A percentile compares a stretch with the other conserved stretches of the same genome.
Conservation (phyloP, 139 green algal genomes). For the Ostreobium quekettii region DNA sequence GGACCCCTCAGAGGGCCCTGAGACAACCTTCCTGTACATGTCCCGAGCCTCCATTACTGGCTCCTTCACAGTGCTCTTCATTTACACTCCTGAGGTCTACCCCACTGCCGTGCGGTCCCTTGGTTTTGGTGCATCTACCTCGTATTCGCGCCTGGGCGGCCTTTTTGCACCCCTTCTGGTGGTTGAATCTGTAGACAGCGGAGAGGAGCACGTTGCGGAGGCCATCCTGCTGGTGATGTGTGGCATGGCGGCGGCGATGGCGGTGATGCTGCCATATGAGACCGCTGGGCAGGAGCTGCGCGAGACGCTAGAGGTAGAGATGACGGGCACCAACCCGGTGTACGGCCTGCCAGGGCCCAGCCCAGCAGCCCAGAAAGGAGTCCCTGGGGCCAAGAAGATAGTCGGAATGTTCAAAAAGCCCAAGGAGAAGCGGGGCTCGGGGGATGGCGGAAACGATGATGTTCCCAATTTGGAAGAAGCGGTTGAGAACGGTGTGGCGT, state of each 20-base stretch:
- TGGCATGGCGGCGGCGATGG: neutral
- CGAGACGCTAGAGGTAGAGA: slow-evolving; percentile 2
- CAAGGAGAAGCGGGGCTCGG: too few species aligned
- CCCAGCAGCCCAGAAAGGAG: too few species aligned
- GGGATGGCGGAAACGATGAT: too few species aligned
- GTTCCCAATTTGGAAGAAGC: too few species aligned
- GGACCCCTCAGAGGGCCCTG: neutral
- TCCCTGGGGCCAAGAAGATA: too few species aligned
- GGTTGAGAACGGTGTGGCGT: too few species aligned
- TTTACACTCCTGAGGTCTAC: slow-evolving; percentile 72
- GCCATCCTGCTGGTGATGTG: neutral
- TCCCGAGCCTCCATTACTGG: slow-evolving; percentile 46
- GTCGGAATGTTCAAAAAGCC: too few species aligned
- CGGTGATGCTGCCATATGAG: slow-evolving; percentile 3
- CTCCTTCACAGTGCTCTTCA: slow-evolving; percentile 59
- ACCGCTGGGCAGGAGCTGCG: neutral
- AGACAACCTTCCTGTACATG: slow-evolving; percentile 39
- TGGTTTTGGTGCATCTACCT: slow-evolving; percentile 58
- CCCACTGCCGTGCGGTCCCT: slow-evolving; percentile 57
- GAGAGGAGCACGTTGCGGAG: neutral
- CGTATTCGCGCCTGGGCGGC: slow-evolving; percentile 23
- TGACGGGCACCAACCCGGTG: too few species aligned
- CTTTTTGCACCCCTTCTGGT: neutral
- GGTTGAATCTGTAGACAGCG: neutral
- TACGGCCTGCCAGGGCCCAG: too few species aligned